Evolutionary conservation across 2,329 filamentous ascomycete genomes (phyloP).

Genomic region (Harringtonia lauricola): DNA sequence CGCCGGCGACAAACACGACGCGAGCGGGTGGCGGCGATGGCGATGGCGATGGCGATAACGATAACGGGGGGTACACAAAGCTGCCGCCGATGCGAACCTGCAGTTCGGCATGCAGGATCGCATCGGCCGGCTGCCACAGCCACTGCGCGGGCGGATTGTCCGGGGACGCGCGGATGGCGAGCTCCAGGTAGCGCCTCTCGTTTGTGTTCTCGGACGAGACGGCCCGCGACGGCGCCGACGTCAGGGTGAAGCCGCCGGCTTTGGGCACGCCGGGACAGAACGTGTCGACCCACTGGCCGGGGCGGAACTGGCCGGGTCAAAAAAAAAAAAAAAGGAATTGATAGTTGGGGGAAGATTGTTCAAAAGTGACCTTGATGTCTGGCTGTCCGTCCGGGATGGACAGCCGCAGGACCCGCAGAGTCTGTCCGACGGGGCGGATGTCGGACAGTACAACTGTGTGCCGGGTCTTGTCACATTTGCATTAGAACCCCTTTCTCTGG

Average conservation of each 20-base stretch:
- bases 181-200: constrained; percentile 48
- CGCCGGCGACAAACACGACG: constrained; percentile 67
- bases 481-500: not conserved
- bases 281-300: constrained; percentile 85
- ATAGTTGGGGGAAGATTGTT: too few species aligned
- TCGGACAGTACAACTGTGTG: constrained; percentile 49
- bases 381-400: constrained; percentile 36
- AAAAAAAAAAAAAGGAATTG: too few species aligned
- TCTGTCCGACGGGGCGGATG: constrained; percentile 54
- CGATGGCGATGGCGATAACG: constrained; percentile 33
- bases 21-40: constrained; percentile 24
- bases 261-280: constrained; percentile 57
- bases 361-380: constrained; percentile 40
- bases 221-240: constrained; percentile 55
- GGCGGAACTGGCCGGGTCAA: constrained; percentile 46
- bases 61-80: constrained; percentile 58
- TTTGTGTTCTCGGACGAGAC: not conserved
- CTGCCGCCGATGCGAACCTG: constrained; percentile 66
- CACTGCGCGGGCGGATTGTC: constrained; percentile 64
- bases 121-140: constrained; percentile 48
- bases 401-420: constrained; percentile 58
- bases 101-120: constrained; percentile 48
- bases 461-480: constrained; percentile 28
- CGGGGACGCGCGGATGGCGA: constrained; percentile 65
- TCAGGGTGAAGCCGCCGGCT: constrained; percentile 82